These are phyloP conservation scores for Ustilago loliicola DNA, from an alignment of 1,284 basidiomycete species.

Conservation along the genomic window DNA sequence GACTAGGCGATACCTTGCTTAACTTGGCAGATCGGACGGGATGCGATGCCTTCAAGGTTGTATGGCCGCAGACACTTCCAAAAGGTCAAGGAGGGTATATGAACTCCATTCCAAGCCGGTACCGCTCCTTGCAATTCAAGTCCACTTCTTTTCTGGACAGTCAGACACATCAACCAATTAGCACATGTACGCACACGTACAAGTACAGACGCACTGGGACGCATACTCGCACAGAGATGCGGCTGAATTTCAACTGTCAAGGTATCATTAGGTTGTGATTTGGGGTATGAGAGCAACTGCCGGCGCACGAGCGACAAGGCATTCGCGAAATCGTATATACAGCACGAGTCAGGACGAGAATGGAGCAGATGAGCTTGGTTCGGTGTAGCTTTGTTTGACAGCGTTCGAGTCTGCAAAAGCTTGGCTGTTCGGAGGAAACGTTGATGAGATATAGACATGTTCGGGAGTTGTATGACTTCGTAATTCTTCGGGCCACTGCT, in stretches of 20 bases:
- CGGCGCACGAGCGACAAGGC: not conserved
- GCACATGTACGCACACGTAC: not conserved
- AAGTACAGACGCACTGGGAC: not conserved
- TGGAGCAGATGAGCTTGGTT: not conserved
- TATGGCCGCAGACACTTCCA: slow-evolving; percentile 84
- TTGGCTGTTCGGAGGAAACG: not conserved
- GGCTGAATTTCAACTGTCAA: not conserved
- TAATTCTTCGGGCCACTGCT: too few species aligned
- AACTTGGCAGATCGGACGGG: slow-evolving; percentile 85
- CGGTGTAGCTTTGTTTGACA: not conserved
- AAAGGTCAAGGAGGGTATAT: too few species aligned
- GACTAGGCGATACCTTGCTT: slow-evolving; percentile 83
- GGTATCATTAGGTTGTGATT: not conserved
- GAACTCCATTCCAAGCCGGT: too few species aligned
- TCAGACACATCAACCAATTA: too few species aligned
- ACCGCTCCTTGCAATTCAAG: too few species aligned
- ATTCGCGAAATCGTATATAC: not conserved
- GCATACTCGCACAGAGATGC: not conserved
- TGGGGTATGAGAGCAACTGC: slow-evolving; percentile 3
- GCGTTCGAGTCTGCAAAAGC: not conserved
- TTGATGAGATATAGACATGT: not conserved
- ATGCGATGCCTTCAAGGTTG: slow-evolving; percentile 84
- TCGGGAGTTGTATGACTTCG: too few species aligned
- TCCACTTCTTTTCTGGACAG: too few species aligned
- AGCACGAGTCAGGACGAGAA: not conserved